Percentiles rank a stretch among this genome's conserved stretches.
Evolutionary conservation across 2,329 filamentous ascomycete genomes (phyloP).

Genomic region (Dothistroma pini): DNA sequence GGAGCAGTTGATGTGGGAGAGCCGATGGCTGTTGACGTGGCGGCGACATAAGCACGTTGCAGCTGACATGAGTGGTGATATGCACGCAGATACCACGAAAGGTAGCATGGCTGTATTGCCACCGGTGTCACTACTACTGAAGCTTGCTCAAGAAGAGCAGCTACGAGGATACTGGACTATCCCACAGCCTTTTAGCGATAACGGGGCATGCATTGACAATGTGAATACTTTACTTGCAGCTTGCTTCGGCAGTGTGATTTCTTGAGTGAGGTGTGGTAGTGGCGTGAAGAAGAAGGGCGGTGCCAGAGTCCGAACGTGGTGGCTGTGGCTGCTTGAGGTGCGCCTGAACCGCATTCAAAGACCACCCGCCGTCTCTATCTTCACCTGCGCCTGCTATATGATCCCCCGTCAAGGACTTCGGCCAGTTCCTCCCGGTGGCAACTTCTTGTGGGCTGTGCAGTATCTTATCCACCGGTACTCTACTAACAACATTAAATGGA

Average conservation of each 20-base stretch:
- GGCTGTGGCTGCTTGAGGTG: not conserved
- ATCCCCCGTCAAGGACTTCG: too few relatives aligned
- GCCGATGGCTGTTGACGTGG: constrained; percentile 11
- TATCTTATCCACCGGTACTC: too few relatives aligned
- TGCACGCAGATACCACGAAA: not conserved
- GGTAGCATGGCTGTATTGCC: not conserved
- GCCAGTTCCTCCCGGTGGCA: too few relatives aligned
- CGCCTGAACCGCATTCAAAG: too few relatives aligned
- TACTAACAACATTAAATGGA: too few relatives aligned
- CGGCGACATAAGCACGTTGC: not conserved
- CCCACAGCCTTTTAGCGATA: not conserved
- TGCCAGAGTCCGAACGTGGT: not conserved
- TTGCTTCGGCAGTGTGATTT: not conserved
- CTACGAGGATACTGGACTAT: not conserved
- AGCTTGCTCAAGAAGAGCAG: not conserved
- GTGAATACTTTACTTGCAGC: not conserved
- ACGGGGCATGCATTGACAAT: not conserved
- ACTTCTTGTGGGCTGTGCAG: too few relatives aligned
- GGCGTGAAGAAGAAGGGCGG: too few relatives aligned
- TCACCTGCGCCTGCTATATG: too few relatives aligned
- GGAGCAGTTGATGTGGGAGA: constrained; percentile 1
- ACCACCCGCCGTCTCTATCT: too few relatives aligned
- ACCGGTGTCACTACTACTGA: not conserved
- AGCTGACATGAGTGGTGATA: not conserved
- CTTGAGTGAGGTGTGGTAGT: too few relatives aligned